Evolutionary conservation across 1,284 basidiomycete genomes (phyloP).

Genomic region (Mycena citricolor): DNA sequence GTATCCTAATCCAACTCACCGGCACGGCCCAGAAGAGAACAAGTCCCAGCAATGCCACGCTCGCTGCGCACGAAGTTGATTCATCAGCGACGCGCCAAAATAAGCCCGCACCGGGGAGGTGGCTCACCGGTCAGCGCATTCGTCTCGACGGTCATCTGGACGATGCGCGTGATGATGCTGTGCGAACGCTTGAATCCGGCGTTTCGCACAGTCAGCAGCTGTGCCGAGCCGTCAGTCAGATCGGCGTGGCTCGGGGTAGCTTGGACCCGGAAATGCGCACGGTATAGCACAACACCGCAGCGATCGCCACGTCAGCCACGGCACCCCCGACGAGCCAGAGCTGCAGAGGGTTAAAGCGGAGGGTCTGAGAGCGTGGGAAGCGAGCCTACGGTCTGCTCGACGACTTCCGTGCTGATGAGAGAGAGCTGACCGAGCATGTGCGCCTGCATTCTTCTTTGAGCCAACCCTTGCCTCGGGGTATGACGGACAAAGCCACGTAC

Average conservation of each 20-base stretch:
- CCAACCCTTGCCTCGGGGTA: neutral
- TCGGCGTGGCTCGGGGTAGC: constrained; percentile 1
- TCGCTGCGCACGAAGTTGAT: neutral
- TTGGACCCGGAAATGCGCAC: neutral
- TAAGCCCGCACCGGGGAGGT: no score
- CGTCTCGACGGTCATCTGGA: constrained; percentile 9
- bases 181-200: neutral
- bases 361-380: neutral
- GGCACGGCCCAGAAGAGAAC: constrained; percentile 3
- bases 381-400: neutral
- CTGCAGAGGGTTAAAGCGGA: neutral
- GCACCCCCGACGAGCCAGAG: constrained; percentile 8
- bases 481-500: constrained; percentile 13
- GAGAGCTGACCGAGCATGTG: constrained; percentile 1
- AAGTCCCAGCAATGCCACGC: neutral
- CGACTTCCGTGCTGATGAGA: constrained; percentile 4
- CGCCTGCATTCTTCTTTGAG: constrained; percentile 6
- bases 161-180: constrained; percentile 6
- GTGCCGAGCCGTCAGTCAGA: neutral
- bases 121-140: constrained; percentile 37
- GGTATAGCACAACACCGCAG: neutral
- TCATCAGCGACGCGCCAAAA: neutral
- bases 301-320: constrained; percentile 4
- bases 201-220: constrained; percentile 2
- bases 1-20: no score